These are phyloP conservation scores for Volvox carteri DNA, from an alignment of 163 green algal genomes.

Conservation along the genomic window DNA sequence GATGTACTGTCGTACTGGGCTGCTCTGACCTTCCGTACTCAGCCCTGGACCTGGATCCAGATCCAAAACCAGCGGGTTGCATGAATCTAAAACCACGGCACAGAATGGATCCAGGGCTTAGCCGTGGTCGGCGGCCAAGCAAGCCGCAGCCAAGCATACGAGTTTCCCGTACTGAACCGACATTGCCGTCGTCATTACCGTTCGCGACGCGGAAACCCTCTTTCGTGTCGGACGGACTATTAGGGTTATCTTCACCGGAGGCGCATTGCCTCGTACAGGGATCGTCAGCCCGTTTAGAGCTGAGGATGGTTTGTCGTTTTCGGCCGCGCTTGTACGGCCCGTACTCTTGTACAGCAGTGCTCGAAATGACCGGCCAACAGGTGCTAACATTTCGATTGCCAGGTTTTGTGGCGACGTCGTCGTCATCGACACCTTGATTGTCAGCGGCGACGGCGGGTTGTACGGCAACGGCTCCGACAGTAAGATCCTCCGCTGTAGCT, in stretches of 20 bases:
- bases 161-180: neutral
- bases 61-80: neutral
- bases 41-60: neutral
- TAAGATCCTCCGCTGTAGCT: neutral
- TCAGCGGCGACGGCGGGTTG: neutral
- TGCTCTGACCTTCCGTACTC: neutral
- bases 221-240: neutral
- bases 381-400: neutral
- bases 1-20: neutral
- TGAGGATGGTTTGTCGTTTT: neutral
- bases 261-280: neutral
- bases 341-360: neutral
- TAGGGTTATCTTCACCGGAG: too few species aligned
- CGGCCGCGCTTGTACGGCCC: neutral
- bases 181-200: neutral
- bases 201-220: neutral
- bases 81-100: neutral
- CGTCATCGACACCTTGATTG: neutral
- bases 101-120: neutral
- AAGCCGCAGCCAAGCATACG: neutral
- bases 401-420: neutral
- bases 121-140: neutral
- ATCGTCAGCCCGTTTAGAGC: neutral
- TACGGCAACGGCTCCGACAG: neutral
- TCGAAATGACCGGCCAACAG: neutral